Evolutionary conservation across 1,139 yeast genomes (phyloP).

Genomic region (Blastobotrys arbuscula): DNA sequence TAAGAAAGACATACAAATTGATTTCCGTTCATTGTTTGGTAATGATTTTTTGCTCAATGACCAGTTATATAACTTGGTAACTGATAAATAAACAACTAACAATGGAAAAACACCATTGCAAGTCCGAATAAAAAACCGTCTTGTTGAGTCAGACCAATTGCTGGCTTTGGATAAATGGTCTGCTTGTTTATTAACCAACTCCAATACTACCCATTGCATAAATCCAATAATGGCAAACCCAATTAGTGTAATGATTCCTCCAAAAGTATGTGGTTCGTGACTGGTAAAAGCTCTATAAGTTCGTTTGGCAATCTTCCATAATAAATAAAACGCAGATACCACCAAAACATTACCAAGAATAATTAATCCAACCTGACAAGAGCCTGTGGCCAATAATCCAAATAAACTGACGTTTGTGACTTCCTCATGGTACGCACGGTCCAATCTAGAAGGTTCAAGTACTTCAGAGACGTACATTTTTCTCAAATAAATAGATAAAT

Average conservation of each 20-base stretch:
- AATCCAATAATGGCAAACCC: conserved; percentile 5
- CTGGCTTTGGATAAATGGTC: neutral
- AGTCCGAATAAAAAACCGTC: conserved; percentile 9
- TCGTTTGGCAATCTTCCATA: conserved; percentile 8
- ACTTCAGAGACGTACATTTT: conserved; percentile 11
- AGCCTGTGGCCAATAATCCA: conserved; percentile 7
- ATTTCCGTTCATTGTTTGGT: conserved; percentile 1
- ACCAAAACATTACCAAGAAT: conserved; percentile 7
- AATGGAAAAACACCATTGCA: conserved; percentile 10
- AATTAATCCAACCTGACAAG: conserved; percentile 4
- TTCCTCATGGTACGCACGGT: conserved; percentile 10
- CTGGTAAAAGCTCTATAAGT: conserved; percentile 9
- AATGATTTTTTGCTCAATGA: conserved; percentile 1
- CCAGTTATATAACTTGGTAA: conserved; percentile 6
- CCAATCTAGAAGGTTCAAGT: conserved; percentile 10
- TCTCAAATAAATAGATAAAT: neutral
- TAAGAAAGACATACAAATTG: conserved; percentile 3
- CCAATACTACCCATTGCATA: conserved; percentile 6
- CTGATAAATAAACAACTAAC: neutral
- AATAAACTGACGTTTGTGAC: conserved; percentile 4
- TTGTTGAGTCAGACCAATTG: conserved; percentile 1
- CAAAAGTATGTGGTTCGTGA: conserved; percentile 9
- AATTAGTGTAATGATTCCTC: conserved; percentile 8
- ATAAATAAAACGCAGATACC: neutral
- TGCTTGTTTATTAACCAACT: conserved; percentile 6